Evolutionary conservation across 2,329 filamentous ascomycete genomes (phyloP).

Genomic region (Colletotrichum lindemuthianum): DNA sequence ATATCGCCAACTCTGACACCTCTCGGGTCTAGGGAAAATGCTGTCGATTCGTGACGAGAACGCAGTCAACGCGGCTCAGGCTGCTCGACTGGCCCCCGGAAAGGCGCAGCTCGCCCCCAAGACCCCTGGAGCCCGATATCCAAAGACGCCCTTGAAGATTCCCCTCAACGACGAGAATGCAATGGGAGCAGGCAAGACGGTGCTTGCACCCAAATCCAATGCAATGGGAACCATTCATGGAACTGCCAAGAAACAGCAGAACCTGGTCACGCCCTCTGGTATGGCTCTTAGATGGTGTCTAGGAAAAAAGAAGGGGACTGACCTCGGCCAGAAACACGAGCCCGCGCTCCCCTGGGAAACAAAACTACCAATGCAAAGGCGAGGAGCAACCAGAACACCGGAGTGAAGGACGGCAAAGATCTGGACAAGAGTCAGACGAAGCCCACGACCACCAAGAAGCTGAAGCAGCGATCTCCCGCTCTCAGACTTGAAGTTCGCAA

Average conservation of each 20-base stretch:
- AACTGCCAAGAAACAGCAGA: constrained; percentile 29
- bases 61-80: constrained; percentile 36
- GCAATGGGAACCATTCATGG: constrained; percentile 53
- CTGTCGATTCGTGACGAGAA: constrained; percentile 37
- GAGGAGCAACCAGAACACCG: constrained; percentile 72
- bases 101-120: constrained; percentile 68
- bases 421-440: constrained; percentile 71
- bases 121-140: constrained; percentile 79
- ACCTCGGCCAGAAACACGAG: constrained; percentile 65
- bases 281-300: constrained; percentile 21
- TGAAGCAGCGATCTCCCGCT: constrained; percentile 65
- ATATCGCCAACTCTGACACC: not conserved
- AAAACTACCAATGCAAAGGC: constrained; percentile 97
- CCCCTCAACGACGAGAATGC: constrained; percentile 88
- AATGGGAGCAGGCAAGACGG: constrained; percentile 68
- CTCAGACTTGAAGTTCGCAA: constrained; percentile 72
- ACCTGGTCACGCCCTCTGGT: constrained; percentile 37
- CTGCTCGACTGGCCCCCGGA: constrained; percentile 35
- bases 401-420: constrained; percentile 69
- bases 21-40: constrained; percentile 25
- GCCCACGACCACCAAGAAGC: constrained; percentile 67
- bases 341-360: constrained; percentile 84
- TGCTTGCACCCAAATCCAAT: constrained; percentile 62
- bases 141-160: constrained; percentile 85
- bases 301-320: constrained; percentile 21